Conservation (phyloP, 192 early-diverging fungal species). For the Coemansia asiatica region DNA sequence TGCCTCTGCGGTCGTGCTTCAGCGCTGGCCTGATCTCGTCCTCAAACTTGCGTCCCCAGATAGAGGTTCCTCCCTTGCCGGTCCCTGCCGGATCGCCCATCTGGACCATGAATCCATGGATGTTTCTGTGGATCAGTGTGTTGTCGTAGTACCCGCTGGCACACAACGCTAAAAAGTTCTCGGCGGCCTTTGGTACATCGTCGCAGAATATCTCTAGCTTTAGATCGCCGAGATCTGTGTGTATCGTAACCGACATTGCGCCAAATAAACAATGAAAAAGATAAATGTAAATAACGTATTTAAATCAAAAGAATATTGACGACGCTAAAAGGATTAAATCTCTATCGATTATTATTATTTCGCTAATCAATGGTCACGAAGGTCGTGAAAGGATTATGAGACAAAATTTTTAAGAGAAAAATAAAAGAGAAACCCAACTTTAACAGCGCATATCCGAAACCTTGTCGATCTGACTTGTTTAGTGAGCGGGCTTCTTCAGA, state of each 20-base stretch:
- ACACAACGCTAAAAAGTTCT: constrained; percentile 97
- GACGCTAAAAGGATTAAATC: too few relatives aligned
- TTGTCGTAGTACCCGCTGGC: constrained; percentile 91
- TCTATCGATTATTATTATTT: neutral
- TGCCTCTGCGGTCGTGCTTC: constrained; percentile 84
- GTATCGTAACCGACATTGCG: constrained; percentile 78
- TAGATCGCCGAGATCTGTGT: constrained; percentile 91
- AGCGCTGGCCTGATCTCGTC: constrained; percentile 79
- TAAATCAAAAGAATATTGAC: too few relatives aligned
- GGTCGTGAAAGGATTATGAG: neutral
- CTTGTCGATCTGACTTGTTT: too few relatives aligned
- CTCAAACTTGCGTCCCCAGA: constrained; percentile 79
- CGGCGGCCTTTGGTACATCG: constrained; percentile 74
- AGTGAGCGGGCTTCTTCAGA: constrained; percentile 50
- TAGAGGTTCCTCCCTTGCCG: constrained; percentile 83
- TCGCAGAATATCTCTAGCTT: constrained; percentile 95
- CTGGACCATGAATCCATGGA: constrained; percentile 84
- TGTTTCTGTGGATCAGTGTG: constrained; percentile 82
- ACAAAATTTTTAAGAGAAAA: neutral
- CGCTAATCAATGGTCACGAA: neutral
- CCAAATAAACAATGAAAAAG: constrained; percentile 11
- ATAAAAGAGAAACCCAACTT: too few relatives aligned
- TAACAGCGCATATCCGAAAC: too few relatives aligned
- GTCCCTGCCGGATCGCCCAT: constrained; percentile 87
- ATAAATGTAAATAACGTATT: neutral